Evolutionary conservation across 2,329 filamentous ascomycete genomes (phyloP).

Genomic region (Colletotrichum theobromicola): DNA sequence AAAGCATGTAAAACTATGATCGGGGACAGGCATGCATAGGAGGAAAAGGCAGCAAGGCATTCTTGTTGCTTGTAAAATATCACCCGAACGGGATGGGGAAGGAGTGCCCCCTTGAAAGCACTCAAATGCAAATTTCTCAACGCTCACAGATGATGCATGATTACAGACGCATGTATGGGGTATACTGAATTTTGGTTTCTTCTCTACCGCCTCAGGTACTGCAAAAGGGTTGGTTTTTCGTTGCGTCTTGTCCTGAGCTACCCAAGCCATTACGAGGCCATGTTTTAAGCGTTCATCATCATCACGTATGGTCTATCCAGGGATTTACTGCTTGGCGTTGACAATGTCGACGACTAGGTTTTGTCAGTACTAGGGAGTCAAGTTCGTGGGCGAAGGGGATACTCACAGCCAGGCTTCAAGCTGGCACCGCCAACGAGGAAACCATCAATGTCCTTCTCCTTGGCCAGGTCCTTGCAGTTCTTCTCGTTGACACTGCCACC

Average conservation of each 20-base stretch:
- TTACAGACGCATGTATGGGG: not conserved
- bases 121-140: slow-evolving; percentile 2
- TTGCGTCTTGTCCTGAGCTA: not conserved
- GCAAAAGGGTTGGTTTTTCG: not conserved
- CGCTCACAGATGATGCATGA: not conserved
- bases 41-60: not conserved
- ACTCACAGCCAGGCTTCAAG: slow-evolving; percentile 92
- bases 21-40: not conserved
- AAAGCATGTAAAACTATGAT: slow-evolving; percentile 7
- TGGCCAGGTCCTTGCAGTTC: slow-evolving; percentile 93
- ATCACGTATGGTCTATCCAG: slow-evolving; percentile 2
- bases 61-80: slow-evolving; percentile 16
- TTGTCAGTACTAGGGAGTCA: slow-evolving; percentile 3
- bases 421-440: slow-evolving; percentile 97
- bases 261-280: not conserved
- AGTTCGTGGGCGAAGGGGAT: not conserved
- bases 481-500: slow-evolving; percentile 97
- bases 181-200: slow-evolving; percentile 8
- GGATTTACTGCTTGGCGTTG: slow-evolving; percentile 58
- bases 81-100: not conserved
- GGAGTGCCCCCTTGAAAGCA: not conserved
- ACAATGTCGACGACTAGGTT: slow-evolving; percentile 62
- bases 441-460: slow-evolving; percentile 94
- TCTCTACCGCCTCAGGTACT: not conserved
- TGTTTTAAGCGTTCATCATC: slow-evolving; percentile 14